Base-by-base conservation (phyloP, 768 basidiomycete genomes). In the Lactarius pseudohatsudake region DNA sequence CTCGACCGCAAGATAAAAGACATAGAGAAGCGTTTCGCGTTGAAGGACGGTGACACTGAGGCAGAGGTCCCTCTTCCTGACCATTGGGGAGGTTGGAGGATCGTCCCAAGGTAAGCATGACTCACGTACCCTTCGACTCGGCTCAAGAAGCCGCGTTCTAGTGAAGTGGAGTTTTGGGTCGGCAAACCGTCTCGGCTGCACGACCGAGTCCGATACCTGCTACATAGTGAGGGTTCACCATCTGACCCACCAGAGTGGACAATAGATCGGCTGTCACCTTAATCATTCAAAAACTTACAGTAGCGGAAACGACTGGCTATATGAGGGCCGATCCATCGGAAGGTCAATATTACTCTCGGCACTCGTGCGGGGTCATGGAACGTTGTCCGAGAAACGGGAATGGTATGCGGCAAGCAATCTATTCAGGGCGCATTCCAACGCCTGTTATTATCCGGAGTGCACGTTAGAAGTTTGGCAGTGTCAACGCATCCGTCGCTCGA, bases 151-250 rank as follows among this genome's bases (percentile, higher is more conserved):
- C 32, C 41, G 59, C 22, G 26, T 22, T 16, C 32, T 72, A 97
- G 95, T 66, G 96, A 98, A 78, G 82, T 98, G 59, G 96, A 98
- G 74, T 98, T 98, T 76, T 98, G 96, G 96, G 83, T 85, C n/a
- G 96, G 96, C 36, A 91, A 94, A 72, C 92, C 93, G n/a, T 96
- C 93, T 30, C 85, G 96, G 45, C 79, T 98, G 59, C 96, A 98
- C 71, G 95, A 98, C 76, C 88, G 96, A 54, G 85, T 96, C 67
- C 86, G 85, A 30, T 94, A 94, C 75, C 78, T 85, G 28, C 94
- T 93, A 75, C 78, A 85, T 59, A 86, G 85, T n/a, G 79, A 81
- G 58, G 81, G 77, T 41, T 78, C 82, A 18, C 69, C 80, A 0
- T 82, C 84, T 15, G 84, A 83, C 54, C 74, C 79, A 28, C 80